Evolutionary conservation across 1,139 yeast genomes (phyloP).

Genomic region (Candida pseudoviswanathii): DNA sequence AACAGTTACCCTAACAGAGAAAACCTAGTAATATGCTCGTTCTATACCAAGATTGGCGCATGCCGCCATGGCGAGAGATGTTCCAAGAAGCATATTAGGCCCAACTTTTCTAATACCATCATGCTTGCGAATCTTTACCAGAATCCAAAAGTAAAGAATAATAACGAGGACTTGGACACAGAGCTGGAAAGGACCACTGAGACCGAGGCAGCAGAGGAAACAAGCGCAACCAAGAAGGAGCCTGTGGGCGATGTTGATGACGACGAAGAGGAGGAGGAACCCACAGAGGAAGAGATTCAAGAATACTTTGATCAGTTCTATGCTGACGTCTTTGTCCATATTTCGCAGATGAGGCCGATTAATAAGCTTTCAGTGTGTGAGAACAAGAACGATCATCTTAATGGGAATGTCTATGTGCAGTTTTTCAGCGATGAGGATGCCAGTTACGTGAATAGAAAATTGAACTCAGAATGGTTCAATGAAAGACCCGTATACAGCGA

Average conservation of each 20-base stretch:
- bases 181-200: too few relatives aligned
- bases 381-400: slow-evolving; percentile 75
- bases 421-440: slow-evolving; percentile 63
- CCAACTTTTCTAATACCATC: slow-evolving; percentile 67
- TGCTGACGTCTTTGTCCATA: slow-evolving; percentile 72
- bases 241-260: neutral
- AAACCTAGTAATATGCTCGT: slow-evolving; percentile 35
- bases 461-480: slow-evolving; percentile 83
- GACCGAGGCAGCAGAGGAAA: too few relatives aligned
- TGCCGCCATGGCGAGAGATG: slow-evolving; percentile 94
- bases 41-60: slow-evolving; percentile 85
- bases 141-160: slow-evolving; percentile 44
- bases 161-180: neutral
- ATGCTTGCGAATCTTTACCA: slow-evolving; percentile 70
- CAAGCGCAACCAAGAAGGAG: neutral
- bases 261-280: neutral
- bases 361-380: slow-evolving; percentile 70
- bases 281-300: slow-evolving; percentile 45
- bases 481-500: slow-evolving; percentile 82
- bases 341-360: slow-evolving; percentile 65
- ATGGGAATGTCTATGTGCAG: slow-evolving; percentile 81
- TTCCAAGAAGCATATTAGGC: slow-evolving; percentile 73
- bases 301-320: slow-evolving; percentile 64
- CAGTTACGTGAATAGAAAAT: slow-evolving; percentile 53
- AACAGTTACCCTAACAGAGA: neutral